Evolutionary conservation across 1,284 basidiomycete species (phyloP), one percentile per base, ranked within the genome.

Genomic region (Athelia psychrophila): DNA sequence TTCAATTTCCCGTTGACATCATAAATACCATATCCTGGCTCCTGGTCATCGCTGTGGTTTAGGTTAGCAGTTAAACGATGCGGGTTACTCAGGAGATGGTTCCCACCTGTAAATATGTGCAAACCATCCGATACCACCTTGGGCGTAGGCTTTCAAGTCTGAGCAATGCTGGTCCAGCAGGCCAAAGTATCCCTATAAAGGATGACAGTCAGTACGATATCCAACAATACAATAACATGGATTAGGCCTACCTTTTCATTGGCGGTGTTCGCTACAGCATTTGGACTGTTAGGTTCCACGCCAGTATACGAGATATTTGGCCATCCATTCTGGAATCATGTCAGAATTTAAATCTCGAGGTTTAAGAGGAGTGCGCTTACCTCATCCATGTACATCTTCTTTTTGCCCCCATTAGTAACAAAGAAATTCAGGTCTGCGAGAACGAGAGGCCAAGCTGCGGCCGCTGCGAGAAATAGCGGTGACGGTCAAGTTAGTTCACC

Each of bases 301-400:
- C 79, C 71, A 1, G 63, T 44, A 18, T 77, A 87, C 1, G 81
- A 82, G 44, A 70, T 69, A 0, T 84, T 86, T 2, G 86, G 86
- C 86, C 86, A 88, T 38, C 86, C 86, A 60, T 87, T 88, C 86
- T 88, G 53, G 16, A 51, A 30, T 47, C 2, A 25, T 47, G 27
- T 30, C 47, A 20, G 18, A 33, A n/a, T 49, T 16, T 35, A 27
- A 50, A 44, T 33, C 6, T 18, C 20, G 23, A 2, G 1, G 8
- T 42, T 19, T 16, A 13, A 22, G 20, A 19, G 20, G n/a, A n/a
- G n/a, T n/a, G n/a, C n/a, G 38, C 67, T 16, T 24, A 81, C 86
- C 75, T 88, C 76, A 57, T 79, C 81, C 45, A 87, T 72, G 60
- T 84, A 84, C 62, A 91, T 85, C 68, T 90, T 90, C 72, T 87